Evolutionary conservation across 257 asterid species (phyloP), one percentile per base, ranked within the genome.

Genomic region (Eustoma russellianum): DNA sequence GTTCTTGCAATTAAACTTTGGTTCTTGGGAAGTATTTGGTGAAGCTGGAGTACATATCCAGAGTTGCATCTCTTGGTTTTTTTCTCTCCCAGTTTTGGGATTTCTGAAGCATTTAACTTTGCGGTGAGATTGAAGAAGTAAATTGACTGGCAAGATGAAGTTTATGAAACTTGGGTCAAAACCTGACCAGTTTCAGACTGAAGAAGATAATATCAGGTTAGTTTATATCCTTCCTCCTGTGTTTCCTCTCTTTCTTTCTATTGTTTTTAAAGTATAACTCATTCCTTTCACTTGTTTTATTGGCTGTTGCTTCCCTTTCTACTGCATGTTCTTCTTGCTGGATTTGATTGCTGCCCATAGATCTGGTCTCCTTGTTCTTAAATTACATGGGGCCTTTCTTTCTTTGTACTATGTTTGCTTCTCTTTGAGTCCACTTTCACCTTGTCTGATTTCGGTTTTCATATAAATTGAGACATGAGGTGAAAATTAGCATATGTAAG

Each of bases 81-180:
- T 24, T n/a, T n/a, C n/a, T n/a, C n/a, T n/a, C n/a, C n/a, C 5
- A 35, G 41, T 45, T 46, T 41, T 13, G 38, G 19, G 59, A 50
- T 46, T 59, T 24, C 30, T 24, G 30, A 24, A 24, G 30, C 30
- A 24, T 24, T 24, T 4, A 24, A 24, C 30, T 24, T 24, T 24
- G 1, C 0, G 30, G 30, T 24, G 30, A 24, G 30, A 2, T 24
- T 19, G 28, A 19, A 19, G 28, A 19, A 19, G 28, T 19, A 19
- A 19, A 19, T 33, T 30, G n/a, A 18, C 45, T 33, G 52, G 58
- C 56, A 73, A 70, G 68, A 89, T 89, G 97, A 89, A 89, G 94
- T 89, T 80, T 68, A 89, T 89, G 95, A 89, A 89, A 75, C 93
- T 89, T 53, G 97, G 97, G 47, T 85, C 97, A 33, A 89, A 89